Conservation (phyloP, 2,329 filamentous ascomycete genomes). For the Claviceps humidiphila region DNA sequence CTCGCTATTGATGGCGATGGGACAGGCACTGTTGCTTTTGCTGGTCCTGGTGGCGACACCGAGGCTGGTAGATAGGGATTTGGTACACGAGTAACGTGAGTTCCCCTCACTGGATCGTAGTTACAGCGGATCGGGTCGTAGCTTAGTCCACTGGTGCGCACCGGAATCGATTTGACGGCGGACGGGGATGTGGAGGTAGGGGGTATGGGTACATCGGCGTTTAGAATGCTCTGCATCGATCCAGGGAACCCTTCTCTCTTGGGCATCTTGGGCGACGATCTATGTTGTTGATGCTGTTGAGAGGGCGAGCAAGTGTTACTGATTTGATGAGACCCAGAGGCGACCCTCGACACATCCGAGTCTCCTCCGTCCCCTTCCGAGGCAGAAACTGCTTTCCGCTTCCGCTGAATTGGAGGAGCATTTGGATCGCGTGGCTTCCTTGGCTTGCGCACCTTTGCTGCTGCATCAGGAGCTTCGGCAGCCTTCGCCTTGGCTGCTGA, state of each 20-base stretch:
- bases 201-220: conserved; percentile 32
- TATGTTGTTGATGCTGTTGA: conserved; percentile 14
- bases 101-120: conserved; percentile 51
- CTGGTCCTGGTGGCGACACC: conserved; percentile 34
- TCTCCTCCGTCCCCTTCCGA: conserved; percentile 24
- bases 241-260: conserved; percentile 38
- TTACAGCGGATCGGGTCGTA: conserved; percentile 85
- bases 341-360: conserved; percentile 13
- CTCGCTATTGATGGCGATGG: conserved; percentile 79
- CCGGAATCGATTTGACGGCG: conserved; percentile 27
- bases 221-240: conserved; percentile 44
- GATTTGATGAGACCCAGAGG: conserved; percentile 12
- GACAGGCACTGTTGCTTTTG: conserved; percentile 17
- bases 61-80: conserved; percentile 32
- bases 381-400: conserved; percentile 36
- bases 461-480: conserved; percentile 24
- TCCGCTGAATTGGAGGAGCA: conserved; percentile 38
- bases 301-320: conserved; percentile 8
- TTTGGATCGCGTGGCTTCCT: conserved; percentile 48
- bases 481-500: conserved; percentile 33
- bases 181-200: conserved; percentile 26
- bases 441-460: conserved; percentile 36
- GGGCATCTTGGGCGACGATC: conserved; percentile 27
- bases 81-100: conserved; percentile 40
- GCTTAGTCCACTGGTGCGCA: conserved; percentile 61